A percentile compares a stretch with the other conserved stretches of the same genome.
Conservation (phyloP, 2,329 filamentous ascomycete species). For the Hymenoscyphus fraxineus region DNA sequence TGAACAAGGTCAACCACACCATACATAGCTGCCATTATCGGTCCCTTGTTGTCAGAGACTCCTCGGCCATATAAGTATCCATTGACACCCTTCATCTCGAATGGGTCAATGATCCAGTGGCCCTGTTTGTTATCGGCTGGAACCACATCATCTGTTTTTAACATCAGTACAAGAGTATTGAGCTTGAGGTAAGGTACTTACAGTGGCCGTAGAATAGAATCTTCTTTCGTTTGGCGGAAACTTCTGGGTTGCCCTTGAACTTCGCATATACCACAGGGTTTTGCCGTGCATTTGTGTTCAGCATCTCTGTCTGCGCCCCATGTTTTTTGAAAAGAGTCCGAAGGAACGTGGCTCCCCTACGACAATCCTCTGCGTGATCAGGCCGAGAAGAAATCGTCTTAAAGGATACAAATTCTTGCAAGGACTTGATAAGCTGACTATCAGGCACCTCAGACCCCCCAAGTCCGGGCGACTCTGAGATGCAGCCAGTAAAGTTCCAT, state of each 20-base stretch:
- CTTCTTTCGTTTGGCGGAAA: conserved; percentile 67
- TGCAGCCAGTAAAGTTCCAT: conserved; percentile 65
- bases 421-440: conserved; percentile 62
- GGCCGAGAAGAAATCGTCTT: conserved; percentile 86
- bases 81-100: conserved; percentile 82
- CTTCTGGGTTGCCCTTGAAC: conserved; percentile 72
- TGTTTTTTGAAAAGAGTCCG: conserved; percentile 88
- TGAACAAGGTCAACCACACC: conserved; percentile 86
- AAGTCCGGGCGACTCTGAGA: conserved; percentile 25
- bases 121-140: conserved; percentile 76
- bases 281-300: conserved; percentile 71
- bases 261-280: conserved; percentile 93
- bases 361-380: conserved; percentile 86
- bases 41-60: conserved; percentile 97
- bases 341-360: conserved; percentile 85
- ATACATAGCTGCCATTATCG: conserved; percentile 88
- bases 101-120: conserved; percentile 86
- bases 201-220: conserved; percentile 95
- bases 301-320: conserved; percentile 82
- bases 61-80: conserved; percentile 93
- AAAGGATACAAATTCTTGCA: conserved; percentile 85
- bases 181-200: conserved; percentile 14
- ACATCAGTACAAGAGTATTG: background rate
- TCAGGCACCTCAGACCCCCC: conserved; percentile 36
- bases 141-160: conserved; percentile 70